These are phyloP conservation scores for Fusarium sp. DNA, from an alignment of 2,329 filamentous ascomycete species.

Conservation along the genomic window DNA sequence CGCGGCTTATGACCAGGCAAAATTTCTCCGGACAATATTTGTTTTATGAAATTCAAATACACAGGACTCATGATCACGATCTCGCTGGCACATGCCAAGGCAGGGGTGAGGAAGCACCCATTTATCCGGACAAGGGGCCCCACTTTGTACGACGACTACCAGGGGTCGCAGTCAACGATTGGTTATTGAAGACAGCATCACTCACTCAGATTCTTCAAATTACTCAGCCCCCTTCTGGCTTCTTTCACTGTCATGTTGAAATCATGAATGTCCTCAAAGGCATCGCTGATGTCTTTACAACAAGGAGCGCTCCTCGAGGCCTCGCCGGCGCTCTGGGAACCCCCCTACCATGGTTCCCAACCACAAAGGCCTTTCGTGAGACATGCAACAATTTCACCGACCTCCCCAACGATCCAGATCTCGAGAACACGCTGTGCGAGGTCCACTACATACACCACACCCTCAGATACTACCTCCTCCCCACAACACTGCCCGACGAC, in stretches of 20 bases:
- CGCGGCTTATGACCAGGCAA: not conserved
- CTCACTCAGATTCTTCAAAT: not conserved
- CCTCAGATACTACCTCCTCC: conserved; percentile 16
- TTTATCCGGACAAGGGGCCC: not conserved
- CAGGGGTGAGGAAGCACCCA: not conserved
- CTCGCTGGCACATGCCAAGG: not conserved
- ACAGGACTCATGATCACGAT: not conserved
- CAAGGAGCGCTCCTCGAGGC: conserved; percentile 1
- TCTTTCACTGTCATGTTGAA: not conserved
- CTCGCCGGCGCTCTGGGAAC: conserved; percentile 11
- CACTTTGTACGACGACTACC: not conserved
- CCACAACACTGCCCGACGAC: conserved; percentile 26
- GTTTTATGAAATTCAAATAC: not conserved
- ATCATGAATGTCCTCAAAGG: conserved; percentile 32
- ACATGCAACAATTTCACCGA: conserved; percentile 30
- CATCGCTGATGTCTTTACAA: conserved; percentile 25
- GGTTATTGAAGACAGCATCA: not conserved
- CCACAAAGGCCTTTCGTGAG: conserved; percentile 27
- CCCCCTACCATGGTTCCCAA: not conserved
- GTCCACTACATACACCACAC: conserved; percentile 27
- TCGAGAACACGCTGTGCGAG: conserved; percentile 31
- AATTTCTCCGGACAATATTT: not conserved
- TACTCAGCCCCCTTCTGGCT: not conserved
- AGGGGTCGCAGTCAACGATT: not conserved
- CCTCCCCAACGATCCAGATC: conserved; percentile 11